Evolutionary conservation across 2,329 filamentous ascomycete genomes (phyloP), one percentile per base, ranked within the genome.

Genomic region (Tolypocladium album): DNA sequence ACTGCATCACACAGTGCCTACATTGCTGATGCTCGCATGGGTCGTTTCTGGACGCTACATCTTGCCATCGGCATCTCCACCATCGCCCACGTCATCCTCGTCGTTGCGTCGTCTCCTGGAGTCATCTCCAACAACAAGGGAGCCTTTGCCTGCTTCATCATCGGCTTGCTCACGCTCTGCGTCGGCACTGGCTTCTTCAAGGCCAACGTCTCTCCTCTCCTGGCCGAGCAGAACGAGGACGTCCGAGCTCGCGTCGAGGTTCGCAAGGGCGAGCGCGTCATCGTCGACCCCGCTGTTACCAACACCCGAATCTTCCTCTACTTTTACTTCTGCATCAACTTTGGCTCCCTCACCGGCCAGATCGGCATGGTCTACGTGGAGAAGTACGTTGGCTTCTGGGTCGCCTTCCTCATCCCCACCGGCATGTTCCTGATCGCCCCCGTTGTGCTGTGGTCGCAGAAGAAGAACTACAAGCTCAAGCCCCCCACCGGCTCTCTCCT

Each of bases 141-240:
- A 15, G 78, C 86, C 0, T 82, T 90, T 55, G 86, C 77, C 1
- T 85, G 82, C 58, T 88, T 90, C 66, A 80, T 91, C 68, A 82
- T 91, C 69, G 88, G 87, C n/a, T 74, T 80, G 39, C 67, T 81
- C 40, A 68, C 69, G 31, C 76, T 82, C 45, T 78, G 79, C 64
- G 72, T 90, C 38, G 89, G 89, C 52, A 90, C 88, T 1, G 89
- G 89, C 63, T 88, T 89, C 67, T 91, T 92, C 82, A 93, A 92
- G 78, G 83, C 87, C 64, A 92, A 92, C 68, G 88, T 92, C 52
- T 85, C 86, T 0, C 86, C 87, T 0, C 75, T 90, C 22, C 82
- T 90, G 60, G 87, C 87, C 24, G 88, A 90, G 67, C 87, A 90
- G 72, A 87, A 87, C 70, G 78, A 77, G 40, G 81, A 84, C 60